These are phyloP conservation scores for Sclerospora graminicola DNA, from an alignment of 352 stramenopile species.

Conservation along the genomic window DNA sequence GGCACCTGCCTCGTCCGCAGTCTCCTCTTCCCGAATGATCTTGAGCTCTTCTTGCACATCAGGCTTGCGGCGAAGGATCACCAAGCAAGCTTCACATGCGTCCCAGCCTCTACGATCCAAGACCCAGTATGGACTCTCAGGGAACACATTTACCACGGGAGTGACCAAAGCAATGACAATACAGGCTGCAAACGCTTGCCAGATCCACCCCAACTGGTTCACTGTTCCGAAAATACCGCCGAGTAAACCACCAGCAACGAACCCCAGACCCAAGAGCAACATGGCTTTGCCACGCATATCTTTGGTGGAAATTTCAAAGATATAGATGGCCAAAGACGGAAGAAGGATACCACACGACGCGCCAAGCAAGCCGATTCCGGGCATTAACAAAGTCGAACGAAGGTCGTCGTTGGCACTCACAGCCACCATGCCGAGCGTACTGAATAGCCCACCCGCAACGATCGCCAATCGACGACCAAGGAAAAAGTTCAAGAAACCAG, in stretches of 20 bases:
- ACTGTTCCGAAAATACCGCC: conserved; percentile 40
- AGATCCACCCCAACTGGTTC: conserved; percentile 65
- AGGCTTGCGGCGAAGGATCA: conserved; percentile 54
- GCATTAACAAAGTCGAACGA: conserved; percentile 34
- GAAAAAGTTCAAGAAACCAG: conserved; percentile 46
- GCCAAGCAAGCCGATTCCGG: conserved; percentile 50
- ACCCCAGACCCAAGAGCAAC: conserved; percentile 50
- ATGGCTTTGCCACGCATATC: conserved; percentile 69
- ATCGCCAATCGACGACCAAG: conserved; percentile 52
- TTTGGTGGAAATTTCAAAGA: conserved; percentile 71
- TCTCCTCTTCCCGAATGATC: conserved; percentile 52
- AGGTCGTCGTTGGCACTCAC: conserved; percentile 46
- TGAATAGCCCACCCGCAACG: conserved; percentile 47
- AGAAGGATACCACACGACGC: conserved; percentile 49
- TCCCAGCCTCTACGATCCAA: conserved; percentile 56
- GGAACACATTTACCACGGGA: conserved; percentile 60
- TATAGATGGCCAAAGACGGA: conserved; percentile 64
- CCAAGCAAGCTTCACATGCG: conserved; percentile 50
- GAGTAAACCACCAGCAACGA: conserved; percentile 49
- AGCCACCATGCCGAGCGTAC: conserved; percentile 52
- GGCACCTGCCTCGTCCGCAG: conserved; percentile 24
- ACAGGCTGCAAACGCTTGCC: conserved; percentile 54
- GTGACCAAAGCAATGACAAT: conserved; percentile 61
- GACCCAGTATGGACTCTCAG: conserved; percentile 74
- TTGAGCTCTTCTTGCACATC: conserved; percentile 64